Percentiles rank a stretch among this genome's conserved stretches.
These are phyloP conservation scores for Linum trigynum DNA, from an alignment of 345 rosid genomes.

Conservation along the genomic window DNA sequence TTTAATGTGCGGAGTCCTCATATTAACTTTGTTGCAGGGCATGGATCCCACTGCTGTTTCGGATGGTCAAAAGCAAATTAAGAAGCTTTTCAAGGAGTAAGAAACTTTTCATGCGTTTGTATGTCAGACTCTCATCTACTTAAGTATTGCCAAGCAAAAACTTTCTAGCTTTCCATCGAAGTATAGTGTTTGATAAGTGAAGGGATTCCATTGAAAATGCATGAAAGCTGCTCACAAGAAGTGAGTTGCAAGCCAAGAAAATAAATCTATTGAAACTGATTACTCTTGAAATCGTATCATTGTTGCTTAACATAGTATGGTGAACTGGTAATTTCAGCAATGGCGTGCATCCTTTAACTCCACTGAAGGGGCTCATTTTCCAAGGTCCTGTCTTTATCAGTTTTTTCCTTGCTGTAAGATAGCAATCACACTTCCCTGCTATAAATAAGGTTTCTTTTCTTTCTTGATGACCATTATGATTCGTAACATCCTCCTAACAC, in stretches of 20 bases:
- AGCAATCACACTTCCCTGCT: background rate
- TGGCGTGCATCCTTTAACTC: slow-evolving; percentile 74
- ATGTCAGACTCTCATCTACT: background rate
- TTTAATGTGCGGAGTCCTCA: background rate
- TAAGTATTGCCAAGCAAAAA: background rate
- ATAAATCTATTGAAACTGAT: background rate
- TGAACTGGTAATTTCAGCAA: slow-evolving; percentile 35
- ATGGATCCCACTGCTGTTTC: slow-evolving; percentile 38
- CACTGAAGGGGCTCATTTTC: slow-evolving; percentile 72
- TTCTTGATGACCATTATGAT: background rate
- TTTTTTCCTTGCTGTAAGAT: slow-evolving; percentile 80
- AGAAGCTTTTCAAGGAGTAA: slow-evolving; percentile 67
- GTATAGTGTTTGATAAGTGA: no score
- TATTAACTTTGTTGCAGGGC: slow-evolving; percentile 27
- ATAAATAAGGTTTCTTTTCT: background rate
- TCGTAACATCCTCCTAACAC: background rate
- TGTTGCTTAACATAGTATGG: no score
- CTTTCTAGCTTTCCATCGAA: background rate
- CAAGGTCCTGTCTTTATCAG: slow-evolving; percentile 72
- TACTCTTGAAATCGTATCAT: background rate
- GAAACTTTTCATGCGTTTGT: slow-evolving; percentile 22
- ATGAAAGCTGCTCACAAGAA: no score
- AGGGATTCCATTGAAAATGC: no score
- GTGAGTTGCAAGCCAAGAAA: no score
- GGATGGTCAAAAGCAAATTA: slow-evolving; percentile 57